phyloP scores from a whole-genome alignment of 257 asterid genomes.

The Nicotiana otophora region DNA sequence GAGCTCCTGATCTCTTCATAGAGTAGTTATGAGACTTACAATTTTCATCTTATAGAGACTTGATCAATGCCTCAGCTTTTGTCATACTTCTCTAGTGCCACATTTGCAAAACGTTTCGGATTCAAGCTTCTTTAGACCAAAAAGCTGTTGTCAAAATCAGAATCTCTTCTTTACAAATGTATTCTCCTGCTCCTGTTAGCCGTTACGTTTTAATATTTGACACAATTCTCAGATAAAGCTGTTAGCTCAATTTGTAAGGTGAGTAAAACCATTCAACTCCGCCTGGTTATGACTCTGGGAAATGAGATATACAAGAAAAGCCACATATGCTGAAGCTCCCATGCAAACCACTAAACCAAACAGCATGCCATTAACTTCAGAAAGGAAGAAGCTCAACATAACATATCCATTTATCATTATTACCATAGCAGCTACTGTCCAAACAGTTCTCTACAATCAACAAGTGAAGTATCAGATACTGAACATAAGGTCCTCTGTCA shows the following conservation, averaged over 20 bases:
- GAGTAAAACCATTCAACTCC: slow-evolving; percentile 33
- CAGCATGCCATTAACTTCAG: slow-evolving; percentile 50
- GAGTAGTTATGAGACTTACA: background rate
- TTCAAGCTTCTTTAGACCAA: background rate
- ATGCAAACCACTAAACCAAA: slow-evolving; percentile 34
- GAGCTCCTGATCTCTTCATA: background rate
- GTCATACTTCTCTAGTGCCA: background rate
- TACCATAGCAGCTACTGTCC: slow-evolving; percentile 60
- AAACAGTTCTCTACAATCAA: slow-evolving; percentile 40
- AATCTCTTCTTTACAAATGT: background rate
- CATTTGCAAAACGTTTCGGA: background rate
- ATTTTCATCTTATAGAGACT: background rate
- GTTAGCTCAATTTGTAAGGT: slow-evolving; percentile 30
- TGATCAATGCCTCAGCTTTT: background rate
- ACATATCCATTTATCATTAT: slow-evolving; percentile 65
- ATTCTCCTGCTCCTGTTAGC: background rate
- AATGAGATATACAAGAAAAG: slow-evolving; percentile 51
- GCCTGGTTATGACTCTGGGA: slow-evolving; percentile 25
- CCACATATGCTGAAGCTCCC: slow-evolving; percentile 38
- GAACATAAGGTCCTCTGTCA: background rate
- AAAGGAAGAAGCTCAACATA: slow-evolving; percentile 51
- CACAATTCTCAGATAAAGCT: background rate
- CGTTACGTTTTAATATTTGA: background rate
- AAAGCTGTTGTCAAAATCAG: background rate
- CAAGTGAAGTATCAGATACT: background rate